Conservation (phyloP, 805 yeast genomes). For the Pichia scutulata region DNA sequence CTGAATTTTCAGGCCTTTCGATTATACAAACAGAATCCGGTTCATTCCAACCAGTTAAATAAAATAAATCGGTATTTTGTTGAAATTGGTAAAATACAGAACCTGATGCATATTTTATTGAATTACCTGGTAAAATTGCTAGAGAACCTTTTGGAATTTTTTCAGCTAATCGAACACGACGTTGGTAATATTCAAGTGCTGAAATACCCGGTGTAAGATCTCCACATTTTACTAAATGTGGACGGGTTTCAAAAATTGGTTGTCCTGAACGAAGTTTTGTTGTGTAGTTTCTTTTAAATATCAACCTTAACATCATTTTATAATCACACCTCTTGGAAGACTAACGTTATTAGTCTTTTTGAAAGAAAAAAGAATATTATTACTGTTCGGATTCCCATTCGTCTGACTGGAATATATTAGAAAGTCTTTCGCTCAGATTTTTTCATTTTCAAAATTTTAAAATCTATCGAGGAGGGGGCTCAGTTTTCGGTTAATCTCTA, state of each 20-base stretch:
- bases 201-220: conserved; percentile 84
- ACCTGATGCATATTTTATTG: conserved; percentile 75
- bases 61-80: conserved; percentile 83
- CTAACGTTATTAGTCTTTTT: too few relatives aligned
- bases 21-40: conserved; percentile 68
- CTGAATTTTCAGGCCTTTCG: conserved; percentile 49
- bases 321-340: too few relatives aligned
- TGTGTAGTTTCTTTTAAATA: conserved; percentile 2
- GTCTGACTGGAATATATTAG: too few relatives aligned
- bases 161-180: conserved; percentile 55
- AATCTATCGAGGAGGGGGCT: neutral
- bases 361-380: too few relatives aligned
- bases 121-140: conserved; percentile 68
- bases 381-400: neutral
- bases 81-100: conserved; percentile 88
- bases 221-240: conserved; percentile 64
- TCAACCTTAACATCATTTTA: conserved; percentile 2
- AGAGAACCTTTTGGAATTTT: conserved; percentile 54
- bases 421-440: neutral
- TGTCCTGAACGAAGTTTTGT: conserved; percentile 51
- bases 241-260: conserved; percentile 80
- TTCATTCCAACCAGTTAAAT: conserved; percentile 88
- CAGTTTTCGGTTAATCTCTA: neutral
- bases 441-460: neutral
- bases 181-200: conserved; percentile 69